Conservation (phyloP, 1,284 basidiomycete genomes). For the Puccinia hordei region DNA sequence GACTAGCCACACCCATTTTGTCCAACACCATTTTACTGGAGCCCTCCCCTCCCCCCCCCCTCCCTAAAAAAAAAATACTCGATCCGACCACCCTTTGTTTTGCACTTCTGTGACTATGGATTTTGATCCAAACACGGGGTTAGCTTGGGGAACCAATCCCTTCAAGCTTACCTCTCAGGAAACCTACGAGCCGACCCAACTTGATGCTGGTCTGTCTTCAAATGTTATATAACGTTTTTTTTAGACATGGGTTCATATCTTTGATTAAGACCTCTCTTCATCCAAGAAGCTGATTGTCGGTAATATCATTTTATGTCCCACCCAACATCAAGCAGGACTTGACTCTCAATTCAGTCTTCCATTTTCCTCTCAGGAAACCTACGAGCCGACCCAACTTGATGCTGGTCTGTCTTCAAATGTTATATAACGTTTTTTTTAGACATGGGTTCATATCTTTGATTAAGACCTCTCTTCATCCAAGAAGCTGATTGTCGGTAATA, state of each 20-base stretch:
- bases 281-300: neutral
- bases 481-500: neutral
- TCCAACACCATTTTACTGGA: neutral
- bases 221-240: neutral
- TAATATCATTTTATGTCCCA: neutral
- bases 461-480: too few relatives aligned
- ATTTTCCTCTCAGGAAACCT: slow-evolving; percentile 7
- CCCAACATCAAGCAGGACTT: neutral
- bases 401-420: neutral
- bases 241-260: neutral
- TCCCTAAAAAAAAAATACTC: neutral
- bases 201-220: neutral
- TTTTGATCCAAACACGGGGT: slow-evolving; percentile 23
- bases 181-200: neutral
- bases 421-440: neutral
- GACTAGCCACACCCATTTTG: neutral
- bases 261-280: too few relatives aligned
- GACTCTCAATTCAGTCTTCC: neutral
- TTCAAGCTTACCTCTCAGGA: slow-evolving; percentile 16
- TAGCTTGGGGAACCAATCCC: slow-evolving; percentile 23
- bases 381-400: neutral
- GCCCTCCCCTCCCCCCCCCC: too few relatives aligned
- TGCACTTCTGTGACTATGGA: slow-evolving; percentile 6
- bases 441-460: too few relatives aligned
- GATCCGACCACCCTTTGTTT: neutral